phyloP scores from a whole-genome alignment of 345 rosid genomes.

The Garcia nutans region DNA sequence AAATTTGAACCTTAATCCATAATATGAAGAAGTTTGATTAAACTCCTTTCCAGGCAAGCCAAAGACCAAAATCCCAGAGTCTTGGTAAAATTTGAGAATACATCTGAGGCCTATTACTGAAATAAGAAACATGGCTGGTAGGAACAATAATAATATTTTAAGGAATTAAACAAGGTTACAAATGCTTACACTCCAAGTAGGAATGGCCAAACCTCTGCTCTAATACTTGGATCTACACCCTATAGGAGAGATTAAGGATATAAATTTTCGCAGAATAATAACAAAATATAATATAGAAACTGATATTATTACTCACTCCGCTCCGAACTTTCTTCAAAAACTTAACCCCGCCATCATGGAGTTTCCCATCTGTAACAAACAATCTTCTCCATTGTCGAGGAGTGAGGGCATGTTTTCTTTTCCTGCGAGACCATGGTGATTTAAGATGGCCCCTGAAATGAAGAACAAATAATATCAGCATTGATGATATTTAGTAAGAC shows the following conservation, averaged over 20 bases:
- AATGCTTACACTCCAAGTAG: constrained; percentile 94
- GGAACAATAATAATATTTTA: not conserved
- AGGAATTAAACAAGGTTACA: not conserved
- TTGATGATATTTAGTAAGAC: not conserved
- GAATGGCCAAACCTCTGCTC: constrained; percentile 94
- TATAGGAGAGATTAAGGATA: constrained; percentile 28
- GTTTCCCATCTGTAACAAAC: constrained; percentile 72
- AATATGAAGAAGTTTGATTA: not conserved
- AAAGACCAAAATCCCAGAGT: not conserved
- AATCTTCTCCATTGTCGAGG: constrained; percentile 72
- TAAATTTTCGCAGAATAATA: constrained; percentile 17
- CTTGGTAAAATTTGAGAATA: not conserved
- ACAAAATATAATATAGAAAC: not conserved
- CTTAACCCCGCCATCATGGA: constrained; percentile 69
- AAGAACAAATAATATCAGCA: not conserved
- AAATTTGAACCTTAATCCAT: too few relatives aligned
- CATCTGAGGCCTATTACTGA: too few relatives aligned
- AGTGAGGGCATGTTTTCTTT: constrained; percentile 65
- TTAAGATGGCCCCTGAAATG: constrained; percentile 58
- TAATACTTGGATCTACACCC: constrained; percentile 91
- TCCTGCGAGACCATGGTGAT: constrained; percentile 91
- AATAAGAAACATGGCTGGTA: not conserved
- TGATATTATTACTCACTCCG: constrained; percentile 58
- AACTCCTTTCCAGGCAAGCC: not conserved
- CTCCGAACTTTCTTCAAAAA: constrained; percentile 87